Conservation (phyloP, 768 basidiomycete genomes). For the Amanita pseudoporphyria region DNA sequence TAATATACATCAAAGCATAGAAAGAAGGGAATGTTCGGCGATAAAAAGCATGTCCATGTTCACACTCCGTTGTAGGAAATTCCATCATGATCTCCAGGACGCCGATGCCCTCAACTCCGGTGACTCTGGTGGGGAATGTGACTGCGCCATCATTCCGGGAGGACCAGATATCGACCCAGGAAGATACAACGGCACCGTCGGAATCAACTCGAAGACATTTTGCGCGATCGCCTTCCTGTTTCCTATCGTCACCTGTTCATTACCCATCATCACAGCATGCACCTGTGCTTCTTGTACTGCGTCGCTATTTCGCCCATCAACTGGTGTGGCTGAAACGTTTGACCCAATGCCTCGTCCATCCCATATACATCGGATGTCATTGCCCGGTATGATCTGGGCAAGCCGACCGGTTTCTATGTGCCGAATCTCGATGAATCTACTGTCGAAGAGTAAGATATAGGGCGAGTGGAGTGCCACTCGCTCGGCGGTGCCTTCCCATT, state of each 20-base stretch:
- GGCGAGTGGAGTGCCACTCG: slow-evolving; percentile 85
- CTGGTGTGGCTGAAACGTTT: neutral
- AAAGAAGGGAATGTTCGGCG: neutral
- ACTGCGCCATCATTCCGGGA: neutral
- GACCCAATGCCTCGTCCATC: slow-evolving; percentile 42
- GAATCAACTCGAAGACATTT: slow-evolving; percentile 71
- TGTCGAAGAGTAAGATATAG: slow-evolving; percentile 81
- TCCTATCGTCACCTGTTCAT: slow-evolving; percentile 27
- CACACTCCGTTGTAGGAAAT: neutral
- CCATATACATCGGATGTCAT: slow-evolving; percentile 81
- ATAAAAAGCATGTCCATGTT: neutral
- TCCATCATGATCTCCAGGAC: slow-evolving; percentile 3
- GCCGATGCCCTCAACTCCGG: slow-evolving; percentile 2
- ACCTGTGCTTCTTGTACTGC: slow-evolving; percentile 71
- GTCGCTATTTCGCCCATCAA: slow-evolving; percentile 10
- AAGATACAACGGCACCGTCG: slow-evolving; percentile 54
- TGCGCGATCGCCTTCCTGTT: slow-evolving; percentile 48
- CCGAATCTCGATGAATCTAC: slow-evolving; percentile 85
- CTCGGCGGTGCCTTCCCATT: slow-evolving; percentile 93
- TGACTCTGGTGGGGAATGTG: slow-evolving; percentile 10
- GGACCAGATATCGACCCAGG: slow-evolving; percentile 2
- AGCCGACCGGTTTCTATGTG: slow-evolving; percentile 74
- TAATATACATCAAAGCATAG: slow-evolving; percentile 1
- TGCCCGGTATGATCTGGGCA: slow-evolving; percentile 73
- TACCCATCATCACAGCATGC: slow-evolving; percentile 72